Evolutionary conservation across 1,284 basidiomycete genomes (phyloP), one percentile per base, ranked within the genome.

Genomic region (Mycocalia duriaeana): DNA sequence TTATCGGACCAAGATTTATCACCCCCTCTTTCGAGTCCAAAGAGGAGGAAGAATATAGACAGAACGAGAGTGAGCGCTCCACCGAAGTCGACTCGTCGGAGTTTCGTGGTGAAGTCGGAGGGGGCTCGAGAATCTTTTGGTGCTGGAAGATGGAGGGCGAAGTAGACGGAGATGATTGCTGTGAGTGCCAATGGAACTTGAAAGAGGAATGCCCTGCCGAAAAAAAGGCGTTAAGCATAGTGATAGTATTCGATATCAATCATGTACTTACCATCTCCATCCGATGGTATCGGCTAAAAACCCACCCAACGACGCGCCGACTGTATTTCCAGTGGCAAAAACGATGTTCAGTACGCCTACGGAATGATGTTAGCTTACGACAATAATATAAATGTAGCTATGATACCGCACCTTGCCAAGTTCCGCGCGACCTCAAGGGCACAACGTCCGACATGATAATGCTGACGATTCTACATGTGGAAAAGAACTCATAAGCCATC

Each of bases 381-480:
- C 13, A 34, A 34, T 2, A 34, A 13, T 34, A 13, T 34, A 34
- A 16, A 34, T 38, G 13, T 14, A 16, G 20, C 22, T 1, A 1
- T 4, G 14, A 20, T 9, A 14, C 56, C 9, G n/a, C 38, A 73
- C 79, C 81, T 73, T 83, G 81, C 75, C 79, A 80, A 16, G 79
- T 81, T 20, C 81, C 81, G 47, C 81, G 66, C 19, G 70, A 72
- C 2, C 81, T 71, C 25, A 83, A 63, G 0, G 81, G 77, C 1
- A 82, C 73, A 13, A 82, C 66, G 52, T 83, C 81, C 2, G 79
- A 82, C 65, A 82, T 70, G 18, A 82, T 72, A 40, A 84, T 82
- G 42, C 76, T 77, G 6, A 76, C 76, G 7, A 83, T 66, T 3
- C 79, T 83, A 51, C 31, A 41, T 24, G 23, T 6, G 20, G 22